These are phyloP conservation scores for Naganishia liquefaciens DNA, from an alignment of 1,284 basidiomycete genomes.

Conservation along the genomic window DNA sequence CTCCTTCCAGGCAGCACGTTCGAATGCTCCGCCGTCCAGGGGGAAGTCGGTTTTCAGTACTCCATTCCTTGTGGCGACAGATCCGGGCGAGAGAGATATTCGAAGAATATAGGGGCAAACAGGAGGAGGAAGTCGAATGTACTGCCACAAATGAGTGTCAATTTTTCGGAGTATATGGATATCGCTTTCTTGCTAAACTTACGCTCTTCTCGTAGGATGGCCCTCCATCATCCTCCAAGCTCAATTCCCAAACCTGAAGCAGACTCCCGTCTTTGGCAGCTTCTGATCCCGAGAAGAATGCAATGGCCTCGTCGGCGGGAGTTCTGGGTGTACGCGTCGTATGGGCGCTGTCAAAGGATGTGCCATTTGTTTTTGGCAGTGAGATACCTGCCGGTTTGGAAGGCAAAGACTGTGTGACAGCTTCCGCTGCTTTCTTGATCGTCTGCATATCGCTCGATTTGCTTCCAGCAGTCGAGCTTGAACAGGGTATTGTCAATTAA, in stretches of 20 bases:
- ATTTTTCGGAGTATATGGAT: neutral
- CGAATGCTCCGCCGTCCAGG: slow-evolving; percentile 80
- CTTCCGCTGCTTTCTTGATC: slow-evolving; percentile 29
- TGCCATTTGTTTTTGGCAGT: slow-evolving; percentile 17
- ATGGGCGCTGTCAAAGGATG: neutral
- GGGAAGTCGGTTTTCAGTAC: slow-evolving; percentile 93
- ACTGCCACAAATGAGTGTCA: slow-evolving; percentile 59
- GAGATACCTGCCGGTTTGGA: slow-evolving; percentile 12
- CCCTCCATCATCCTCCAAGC: slow-evolving; percentile 82
- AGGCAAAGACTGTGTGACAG: slow-evolving; percentile 24
- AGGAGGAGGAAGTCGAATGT: slow-evolving; percentile 91
- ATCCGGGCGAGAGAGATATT: slow-evolving; percentile 84
- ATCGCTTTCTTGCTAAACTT: slow-evolving; percentile 50
- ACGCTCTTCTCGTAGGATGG: slow-evolving; percentile 80
- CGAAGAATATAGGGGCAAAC: slow-evolving; percentile 82
- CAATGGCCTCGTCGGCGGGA: slow-evolving; percentile 84
- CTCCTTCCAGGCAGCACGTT: slow-evolving; percentile 72
- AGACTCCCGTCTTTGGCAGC: slow-evolving; percentile 57
- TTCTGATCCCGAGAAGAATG: slow-evolving; percentile 71
- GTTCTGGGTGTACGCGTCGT: slow-evolving; percentile 65
- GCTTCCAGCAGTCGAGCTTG: too few species aligned
- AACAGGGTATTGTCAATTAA: too few species aligned
- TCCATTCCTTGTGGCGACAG: slow-evolving; percentile 80
- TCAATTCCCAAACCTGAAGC: slow-evolving; percentile 79
- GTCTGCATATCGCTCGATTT: slow-evolving; percentile 4